Evolutionary conservation across 805 yeast genomes (phyloP).

Genomic region (Yamadazyma kitorensis): DNA sequence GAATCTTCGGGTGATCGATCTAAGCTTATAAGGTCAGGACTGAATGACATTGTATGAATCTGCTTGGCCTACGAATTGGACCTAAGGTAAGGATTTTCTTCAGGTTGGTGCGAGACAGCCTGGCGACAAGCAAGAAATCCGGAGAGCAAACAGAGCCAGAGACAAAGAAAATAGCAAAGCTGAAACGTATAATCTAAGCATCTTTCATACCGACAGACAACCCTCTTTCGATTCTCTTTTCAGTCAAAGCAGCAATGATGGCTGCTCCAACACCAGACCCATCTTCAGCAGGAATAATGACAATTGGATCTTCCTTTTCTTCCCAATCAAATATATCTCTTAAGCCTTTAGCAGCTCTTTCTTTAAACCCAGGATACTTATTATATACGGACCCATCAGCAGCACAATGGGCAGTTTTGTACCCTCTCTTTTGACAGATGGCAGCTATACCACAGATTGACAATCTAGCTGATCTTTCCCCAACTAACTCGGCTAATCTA

Average conservation of each 20-base stretch:
- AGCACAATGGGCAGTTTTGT: conserved; percentile 80
- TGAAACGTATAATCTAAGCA: conserved; percentile 2
- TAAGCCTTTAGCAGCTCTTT: conserved; percentile 84
- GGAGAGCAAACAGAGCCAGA: no score
- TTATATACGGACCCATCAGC: conserved; percentile 97
- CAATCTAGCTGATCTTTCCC: conserved; percentile 89
- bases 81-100: no score
- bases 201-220: conserved; percentile 54
- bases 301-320: conserved; percentile 64
- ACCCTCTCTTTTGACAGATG: conserved; percentile 80
- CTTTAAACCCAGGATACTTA: conserved; percentile 88
- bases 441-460: conserved; percentile 96
- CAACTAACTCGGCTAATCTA: conserved; percentile 79
- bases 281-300: conserved; percentile 91
- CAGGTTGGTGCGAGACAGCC: no score
- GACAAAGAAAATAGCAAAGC: neutral
- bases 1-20: neutral
- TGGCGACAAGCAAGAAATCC: no score
- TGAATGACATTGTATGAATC: conserved; percentile 9
- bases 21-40: conserved; percentile 1
- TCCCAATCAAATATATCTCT: conserved; percentile 87
- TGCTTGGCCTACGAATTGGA: no score
- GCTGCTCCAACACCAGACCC: conserved; percentile 99
- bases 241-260: conserved; percentile 91
- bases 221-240: conserved; percentile 70